Evolutionary conservation across 805 yeast species (phyloP).

Genomic region (Crinitomyces ghanaensis): DNA sequence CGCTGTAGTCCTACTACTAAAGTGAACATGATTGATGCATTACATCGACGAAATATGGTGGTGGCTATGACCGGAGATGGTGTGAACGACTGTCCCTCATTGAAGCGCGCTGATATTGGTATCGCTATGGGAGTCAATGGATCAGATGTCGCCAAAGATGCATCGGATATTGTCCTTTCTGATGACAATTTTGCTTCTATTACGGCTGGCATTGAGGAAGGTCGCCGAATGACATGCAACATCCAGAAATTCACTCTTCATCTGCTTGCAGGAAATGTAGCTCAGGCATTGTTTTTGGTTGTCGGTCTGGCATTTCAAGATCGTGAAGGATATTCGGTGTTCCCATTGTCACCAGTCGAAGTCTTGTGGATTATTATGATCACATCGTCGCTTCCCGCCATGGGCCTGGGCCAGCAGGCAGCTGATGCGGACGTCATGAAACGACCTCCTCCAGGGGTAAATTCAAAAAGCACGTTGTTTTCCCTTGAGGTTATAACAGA

Average conservation of each 20-base stretch:
- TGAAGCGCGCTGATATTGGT: constrained; percentile 70
- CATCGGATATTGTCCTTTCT: constrained; percentile 62
- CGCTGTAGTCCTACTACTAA: constrained; percentile 77
- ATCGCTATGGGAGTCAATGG: constrained; percentile 79
- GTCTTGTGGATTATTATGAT: constrained; percentile 71
- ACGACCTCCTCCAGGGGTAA: constrained; percentile 54
- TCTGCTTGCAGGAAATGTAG: constrained; percentile 60
- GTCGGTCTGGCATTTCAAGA: constrained; percentile 67
- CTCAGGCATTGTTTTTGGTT: constrained; percentile 56
- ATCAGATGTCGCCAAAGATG: constrained; percentile 78
- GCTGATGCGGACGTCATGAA: constrained; percentile 55
- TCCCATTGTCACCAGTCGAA: constrained; percentile 72
- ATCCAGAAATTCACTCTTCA: constrained; percentile 71
- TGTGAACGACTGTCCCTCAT: constrained; percentile 69
- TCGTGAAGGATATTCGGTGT: constrained; percentile 53
- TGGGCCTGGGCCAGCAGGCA: constrained; percentile 64
- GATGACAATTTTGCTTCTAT: constrained; percentile 76
- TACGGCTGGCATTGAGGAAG: constrained; percentile 68
- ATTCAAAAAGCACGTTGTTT: constrained; percentile 43
- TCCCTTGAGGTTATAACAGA: constrained; percentile 58
- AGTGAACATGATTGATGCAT: constrained; percentile 71
- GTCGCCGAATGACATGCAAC: constrained; percentile 67
- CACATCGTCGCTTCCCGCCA: constrained; percentile 74
- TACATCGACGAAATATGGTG: constrained; percentile 48
- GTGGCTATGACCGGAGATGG: constrained; percentile 83